Base-by-base conservation (phyloP, 306 rosid genomes). In the Prunus padus region DNA sequence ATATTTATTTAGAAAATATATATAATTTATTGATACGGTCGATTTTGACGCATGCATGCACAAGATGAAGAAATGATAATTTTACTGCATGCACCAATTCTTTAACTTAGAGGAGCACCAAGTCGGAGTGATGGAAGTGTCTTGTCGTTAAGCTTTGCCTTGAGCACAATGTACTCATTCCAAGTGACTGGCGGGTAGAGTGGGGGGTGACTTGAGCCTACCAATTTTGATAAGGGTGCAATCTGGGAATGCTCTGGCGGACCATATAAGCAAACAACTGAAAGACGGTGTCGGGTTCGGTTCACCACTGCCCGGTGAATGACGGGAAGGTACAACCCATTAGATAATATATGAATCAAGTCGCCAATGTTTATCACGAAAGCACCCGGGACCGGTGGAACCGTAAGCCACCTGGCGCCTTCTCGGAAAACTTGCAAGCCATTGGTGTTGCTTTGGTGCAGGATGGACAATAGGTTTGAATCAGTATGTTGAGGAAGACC, bases 401-500 rank as follows among this genome's bases (percentile, higher is more conserved):
- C 97, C 1, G 85, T 90, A 70, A 92, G 85, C 98, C 98, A 95
- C 15, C 89, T 86, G 0, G 2, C 16, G 7, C 88, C 90, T 14
- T 92, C 93, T 2, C 56, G 73, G 0, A 70, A 80, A 10, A 95
- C 89, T 9, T 95, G 98, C 42, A 95, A 50, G 3, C 98, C 97
- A 0, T 92, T 90, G 0, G 87, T 87, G 81, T 3, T 79, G 76
- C 80, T 92, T 31, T 95, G 98, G 83, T 92, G 68, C 4, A 95
- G 76, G 12, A 92, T 86, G 0, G 97, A 86, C 40, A 95, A 73
- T 10, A 95, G 84, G 76, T 90, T 90, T 0, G 98, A 90, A 73
- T 95, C 98, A 0, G 98, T 95, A 74, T 95, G 97, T 19, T 90
- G 86, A 1, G 96, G 96, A 0, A 95, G 88, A n/a, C 98, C 97